Percentiles rank a stretch among this genome's conserved stretches.
Evolutionary conservation across 2,329 filamentous ascomycete species (phyloP).

Genomic region (Biscogniauxia sp.): DNA sequence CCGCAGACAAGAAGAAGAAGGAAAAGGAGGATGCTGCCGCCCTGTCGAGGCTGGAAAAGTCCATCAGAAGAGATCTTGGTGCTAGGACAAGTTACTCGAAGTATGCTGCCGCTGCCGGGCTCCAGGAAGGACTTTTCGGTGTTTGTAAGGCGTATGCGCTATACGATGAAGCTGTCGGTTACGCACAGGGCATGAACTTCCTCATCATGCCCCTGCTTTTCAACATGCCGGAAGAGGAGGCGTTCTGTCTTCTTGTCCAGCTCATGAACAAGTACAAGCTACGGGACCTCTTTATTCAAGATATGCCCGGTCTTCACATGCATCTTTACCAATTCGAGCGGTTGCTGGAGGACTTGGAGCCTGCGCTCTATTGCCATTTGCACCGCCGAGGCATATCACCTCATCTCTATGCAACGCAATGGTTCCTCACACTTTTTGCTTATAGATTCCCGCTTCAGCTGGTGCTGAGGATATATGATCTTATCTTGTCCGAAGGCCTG

Average conservation of each 20-base stretch:
- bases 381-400: constrained; percentile 83
- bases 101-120: constrained; percentile 83
- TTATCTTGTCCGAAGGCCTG: constrained; percentile 90
- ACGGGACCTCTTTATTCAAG: constrained; percentile 87
- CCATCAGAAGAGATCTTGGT: constrained; percentile 86
- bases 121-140: constrained; percentile 91
- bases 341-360: constrained; percentile 88
- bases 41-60: constrained; percentile 82
- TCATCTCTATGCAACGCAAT: constrained; percentile 95
- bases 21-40: constrained; percentile 73
- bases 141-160: constrained; percentile 97
- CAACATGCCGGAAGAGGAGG: constrained; percentile 97
- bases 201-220: constrained; percentile 94
- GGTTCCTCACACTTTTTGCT: constrained; percentile 98
- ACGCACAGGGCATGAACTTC: constrained; percentile 99
- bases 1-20: constrained; percentile 71
- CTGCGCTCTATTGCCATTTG: constrained; percentile 91
- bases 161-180: constrained; percentile 91
- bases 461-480: constrained; percentile 92
- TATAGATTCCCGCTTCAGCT: constrained; percentile 96
- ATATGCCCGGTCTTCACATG: constrained; percentile 94
- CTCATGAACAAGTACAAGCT: constrained; percentile 96
- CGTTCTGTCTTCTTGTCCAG: constrained; percentile 87
- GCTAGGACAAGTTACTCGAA: constrained; percentile 95
- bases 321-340: constrained; percentile 94